These are phyloP conservation scores for Ganoderma meredithae DNA, from an alignment of 1,284 basidiomycete species.

Conservation along the genomic window DNA sequence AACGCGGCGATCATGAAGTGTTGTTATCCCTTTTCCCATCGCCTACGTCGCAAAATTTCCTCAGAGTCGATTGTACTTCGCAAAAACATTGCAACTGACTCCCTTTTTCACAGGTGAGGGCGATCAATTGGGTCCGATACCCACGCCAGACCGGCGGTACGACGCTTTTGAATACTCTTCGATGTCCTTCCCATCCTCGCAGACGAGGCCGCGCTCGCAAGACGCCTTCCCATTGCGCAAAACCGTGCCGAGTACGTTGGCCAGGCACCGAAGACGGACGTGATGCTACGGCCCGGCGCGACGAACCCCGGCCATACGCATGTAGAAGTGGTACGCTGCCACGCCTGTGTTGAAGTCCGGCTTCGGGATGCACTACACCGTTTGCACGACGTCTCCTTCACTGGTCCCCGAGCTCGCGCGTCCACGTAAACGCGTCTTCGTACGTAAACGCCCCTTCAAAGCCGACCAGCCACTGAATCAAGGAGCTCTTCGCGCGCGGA, in stretches of 20 bases:
- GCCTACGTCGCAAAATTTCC: neutral
- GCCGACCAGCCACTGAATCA: neutral
- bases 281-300: slow-evolving; percentile 56
- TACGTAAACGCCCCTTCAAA: neutral
- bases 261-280: slow-evolving; percentile 63
- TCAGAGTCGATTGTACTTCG: neutral
- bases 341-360: slow-evolving; percentile 60
- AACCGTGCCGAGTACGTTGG: slow-evolving; percentile 58
- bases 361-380: slow-evolving; percentile 60
- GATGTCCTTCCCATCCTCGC: slow-evolving; percentile 57
- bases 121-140: slow-evolving; percentile 63
- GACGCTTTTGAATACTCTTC: slow-evolving; percentile 47
- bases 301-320: slow-evolving; percentile 56
- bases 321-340: slow-evolving; percentile 62
- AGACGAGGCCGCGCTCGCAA: slow-evolving; percentile 59
- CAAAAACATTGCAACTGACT: neutral
- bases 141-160: slow-evolving; percentile 61
- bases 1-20: no score
- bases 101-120: slow-evolving; percentile 49
- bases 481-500: slow-evolving; percentile 41
- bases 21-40: no score
- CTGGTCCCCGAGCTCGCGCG: slow-evolving; percentile 44
- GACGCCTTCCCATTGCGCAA: slow-evolving; percentile 60
- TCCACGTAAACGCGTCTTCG: slow-evolving; percentile 36
- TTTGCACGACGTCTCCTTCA: slow-evolving; percentile 43